Base-by-base conservation (phyloP, 345 rosid species). In the Eucalyptus sideroxylon region DNA sequence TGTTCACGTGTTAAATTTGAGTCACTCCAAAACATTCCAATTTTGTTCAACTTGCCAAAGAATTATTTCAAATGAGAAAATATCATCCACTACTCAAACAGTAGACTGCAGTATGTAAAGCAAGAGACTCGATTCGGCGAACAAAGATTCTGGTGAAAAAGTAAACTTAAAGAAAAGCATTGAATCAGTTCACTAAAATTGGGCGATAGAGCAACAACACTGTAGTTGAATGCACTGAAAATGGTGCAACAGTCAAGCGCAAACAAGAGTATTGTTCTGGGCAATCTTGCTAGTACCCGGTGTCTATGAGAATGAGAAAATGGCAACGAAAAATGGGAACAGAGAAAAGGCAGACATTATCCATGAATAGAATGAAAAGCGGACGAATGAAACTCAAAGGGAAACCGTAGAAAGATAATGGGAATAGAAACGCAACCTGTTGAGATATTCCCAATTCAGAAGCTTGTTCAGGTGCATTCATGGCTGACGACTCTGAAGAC, bases 391-490 rank as follows among this genome's bases (percentile, higher is more conserved):
- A 87, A 42, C 65, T 42, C 31, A 53, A 90, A 40, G 50, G 45
- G 87, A 40, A n/a, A 37, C 50, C 13, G 31, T 26, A 16, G 50
- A 72, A 88, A 90, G 47, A 40, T 77, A 42, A 77, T 67, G 67
- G 50, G 30, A 23, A 72, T 13, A 88, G 72, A 37, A 86, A 86
- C 87, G 87, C 44, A 91, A 94, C 98, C 98, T 95, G 93, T 14
- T 87, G 94, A 92, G 94, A 87, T 30, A 92, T 69, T 87, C 96
- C 96, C 65, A 91, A 93, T 90, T 95, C 97, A 85, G 91, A 77
- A 80, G 82, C 87, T 72, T 90, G 92, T 49, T 89, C 93, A 67
- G 95, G 90, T 55, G 92, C 94, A 93, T 88, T 92, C 97, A 95
- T 95, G 93, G 90, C 90, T 90, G 65, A 53, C 31, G 50, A 30